phyloP scores from a whole-genome alignment of 129 eudicot genomes.

The Tanacetum coccineum region DNA sequence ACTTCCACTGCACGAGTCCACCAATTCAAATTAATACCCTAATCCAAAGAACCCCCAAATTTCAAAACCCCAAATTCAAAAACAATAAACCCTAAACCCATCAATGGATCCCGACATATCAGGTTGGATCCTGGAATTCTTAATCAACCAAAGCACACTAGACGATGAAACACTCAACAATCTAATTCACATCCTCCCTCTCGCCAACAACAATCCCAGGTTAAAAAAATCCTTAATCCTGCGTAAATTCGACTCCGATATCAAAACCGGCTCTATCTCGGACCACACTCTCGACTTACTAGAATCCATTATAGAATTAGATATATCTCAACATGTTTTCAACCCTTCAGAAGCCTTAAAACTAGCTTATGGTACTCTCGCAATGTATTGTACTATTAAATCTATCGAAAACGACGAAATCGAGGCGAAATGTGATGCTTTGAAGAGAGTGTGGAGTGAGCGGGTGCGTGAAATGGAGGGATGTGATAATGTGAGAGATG shows the following conservation, averaged over 20 bases:
- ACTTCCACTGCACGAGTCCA: neutral
- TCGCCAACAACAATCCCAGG: conserved; percentile 31
- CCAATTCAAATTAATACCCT: conserved; percentile 10
- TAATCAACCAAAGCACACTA: conserved; percentile 40
- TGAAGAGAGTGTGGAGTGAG: conserved; percentile 59
- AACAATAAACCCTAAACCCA: neutral
- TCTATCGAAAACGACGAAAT: neutral
- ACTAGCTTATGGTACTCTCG: conserved; percentile 57
- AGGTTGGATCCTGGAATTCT: conserved; percentile 69
- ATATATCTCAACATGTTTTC: conserved; percentile 16
- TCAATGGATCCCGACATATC: conserved; percentile 56
- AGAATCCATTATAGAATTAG: conserved; percentile 50
- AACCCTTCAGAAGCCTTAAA: conserved; percentile 39
- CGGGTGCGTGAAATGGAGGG: conserved; percentile 49
- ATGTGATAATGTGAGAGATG: conserved; percentile 34
- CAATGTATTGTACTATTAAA: conserved; percentile 52
- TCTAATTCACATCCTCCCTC: conserved; percentile 41
- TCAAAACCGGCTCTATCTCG: conserved; percentile 25
- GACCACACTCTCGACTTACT: conserved; percentile 35
- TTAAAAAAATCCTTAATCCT: conserved; percentile 41
- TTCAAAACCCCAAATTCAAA: conserved; percentile 19
- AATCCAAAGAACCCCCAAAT: neutral
- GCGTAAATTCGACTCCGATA: conserved; percentile 40
- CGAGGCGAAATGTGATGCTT: conserved; percentile 27
- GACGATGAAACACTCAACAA: conserved; percentile 30